Base-by-base conservation (phyloP, 495 filamentous ascomycete genomes). In the Daldinia loculata region DNA sequence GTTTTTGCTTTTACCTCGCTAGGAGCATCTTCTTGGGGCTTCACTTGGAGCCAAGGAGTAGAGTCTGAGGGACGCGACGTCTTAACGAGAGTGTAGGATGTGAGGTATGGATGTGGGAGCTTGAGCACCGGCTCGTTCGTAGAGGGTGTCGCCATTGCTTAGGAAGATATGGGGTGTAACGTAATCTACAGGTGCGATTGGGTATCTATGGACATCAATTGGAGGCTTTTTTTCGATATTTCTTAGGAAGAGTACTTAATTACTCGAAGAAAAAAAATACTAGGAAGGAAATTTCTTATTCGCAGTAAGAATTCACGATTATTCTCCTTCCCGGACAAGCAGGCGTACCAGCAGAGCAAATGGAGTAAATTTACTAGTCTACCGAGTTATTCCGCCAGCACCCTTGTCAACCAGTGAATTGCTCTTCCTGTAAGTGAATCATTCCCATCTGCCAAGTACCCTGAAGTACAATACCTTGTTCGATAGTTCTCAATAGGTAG, bases 41-140 rank as follows among this genome's bases (percentile, higher is more conserved):
- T 76, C 36, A 67, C 56, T 55, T 74, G 75, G 39, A 64, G 56
- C 53, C 71, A 75, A 6, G 70, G 61, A 26, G 51, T 24, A 6
- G 75, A 71, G 17, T 73, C 70, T 7, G 56, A 67, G 19, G 73
- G 68, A 39, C 72, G 71, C 57, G 66, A 77, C 64, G 66, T 75
- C 39, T 79, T 79, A 48, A 65, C 67, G 64, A 84, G 67, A 48
- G 68, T 17, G 60, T 84, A 84, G n/a, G 80, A 66, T 8, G 82
- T 82, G 38, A 77, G 78, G 64, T 82, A 84, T 0, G 82, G 82
- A 56, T 84, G 81, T 15, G 82, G 82, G 45, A 84, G 82, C 74
- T 79, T 81, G 57, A 84, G 73, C 14, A 83, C 64, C 17, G 77
- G 74, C 43, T 81, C 77, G n/a, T 77, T 78, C 8, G 77, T 66